Evolutionary conservation across 2,329 filamentous ascomycete species (phyloP), one percentile per base, ranked within the genome.

Genomic region (Cladophialophora chaetospira): DNA sequence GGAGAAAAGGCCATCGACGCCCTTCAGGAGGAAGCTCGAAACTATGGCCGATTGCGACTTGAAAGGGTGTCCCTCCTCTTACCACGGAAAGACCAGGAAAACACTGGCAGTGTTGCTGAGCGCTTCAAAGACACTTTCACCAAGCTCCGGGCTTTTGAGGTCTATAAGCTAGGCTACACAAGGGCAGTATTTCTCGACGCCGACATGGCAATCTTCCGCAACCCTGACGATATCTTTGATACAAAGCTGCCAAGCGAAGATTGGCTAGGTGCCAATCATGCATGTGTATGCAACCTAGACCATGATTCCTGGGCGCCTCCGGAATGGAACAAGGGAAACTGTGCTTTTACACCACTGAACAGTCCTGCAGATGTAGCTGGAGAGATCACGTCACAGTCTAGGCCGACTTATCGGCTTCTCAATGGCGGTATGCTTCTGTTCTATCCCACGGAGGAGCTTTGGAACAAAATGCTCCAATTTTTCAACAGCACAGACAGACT

Each of bases 91-190:
- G 62, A 60, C 10, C 55, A 59, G 26, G 66, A 67, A 44, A 67
- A 68, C 31, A 66, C 71, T 47, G 46, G 33, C 36, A 70, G 74
- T 55, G 78, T 82, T 28, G 78, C 79, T 1, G 74, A 79, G 55
- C 74, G 79, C 19, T 82, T 82, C 67, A 72, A 71, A 55, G 79
- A 82, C 61, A 82, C 79, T 3, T 82, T 79, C 76, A 82, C 79
- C 2, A 82, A 82, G 63, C 71, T 82, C 2, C 75, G 77, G n/a
- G 79, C 80, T 19, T 82, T 82, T 63, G 74, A 79, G 53, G 57
- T 78, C 3, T 58, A 67, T 61, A 55, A 61, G 26, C 55, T 58
- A 38, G 68, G 66, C 46, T 74, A 72, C 40, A 70, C 76, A 36
- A 70, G 69, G 5, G 63, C 80, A 13, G 79, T 77, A 63, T 81